Percentiles rank a stretch among this genome's conserved stretches.
Conservation (phyloP, 2,329 filamentous ascomycete genomes). For the Fusarium duplospermum region DNA sequence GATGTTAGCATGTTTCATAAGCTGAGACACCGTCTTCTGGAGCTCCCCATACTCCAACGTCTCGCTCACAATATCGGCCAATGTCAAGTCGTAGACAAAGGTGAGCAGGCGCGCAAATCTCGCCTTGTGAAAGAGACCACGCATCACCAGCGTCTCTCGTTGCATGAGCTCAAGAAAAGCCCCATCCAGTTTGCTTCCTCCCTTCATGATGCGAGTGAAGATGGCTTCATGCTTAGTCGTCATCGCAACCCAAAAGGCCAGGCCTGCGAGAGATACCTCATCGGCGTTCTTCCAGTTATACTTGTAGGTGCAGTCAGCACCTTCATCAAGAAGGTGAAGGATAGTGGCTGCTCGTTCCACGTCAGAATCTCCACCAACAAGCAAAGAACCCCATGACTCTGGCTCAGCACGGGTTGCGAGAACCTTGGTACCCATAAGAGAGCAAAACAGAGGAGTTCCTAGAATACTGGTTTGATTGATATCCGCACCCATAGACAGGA, state of each 20-base stretch:
- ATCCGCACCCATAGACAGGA: conserved; percentile 38
- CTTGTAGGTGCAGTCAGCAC: conserved; percentile 30
- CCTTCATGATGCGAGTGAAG: conserved; percentile 34
- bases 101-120: conserved; percentile 39
- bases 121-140: conserved; percentile 12
- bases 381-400: conserved; percentile 36
- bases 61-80: conserved; percentile 12
- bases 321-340: conserved; percentile 37
- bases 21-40: conserved; percentile 15
- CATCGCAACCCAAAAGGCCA: conserved; percentile 45
- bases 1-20: conserved; percentile 30
- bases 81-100: conserved; percentile 39
- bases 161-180: conserved; percentile 32
- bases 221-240: conserved; percentile 40
- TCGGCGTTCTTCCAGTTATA: conserved; percentile 33
- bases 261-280: conserved; percentile 30
- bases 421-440: conserved; percentile 48
- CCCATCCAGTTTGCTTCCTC: conserved; percentile 28
- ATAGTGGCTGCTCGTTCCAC: conserved; percentile 34
- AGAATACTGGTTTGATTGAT: conserved; percentile 38
- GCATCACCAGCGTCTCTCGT: conserved; percentile 18
- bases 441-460: conserved; percentile 50
- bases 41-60: conserved; percentile 23
- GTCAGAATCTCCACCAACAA: conserved; percentile 19
- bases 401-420: conserved; percentile 33